Evolutionary conservation across 192 early-diverging fungal genomes (phyloP), one percentile per base, ranked within the genome.

Genomic region (Entomortierella chlamydospora): DNA sequence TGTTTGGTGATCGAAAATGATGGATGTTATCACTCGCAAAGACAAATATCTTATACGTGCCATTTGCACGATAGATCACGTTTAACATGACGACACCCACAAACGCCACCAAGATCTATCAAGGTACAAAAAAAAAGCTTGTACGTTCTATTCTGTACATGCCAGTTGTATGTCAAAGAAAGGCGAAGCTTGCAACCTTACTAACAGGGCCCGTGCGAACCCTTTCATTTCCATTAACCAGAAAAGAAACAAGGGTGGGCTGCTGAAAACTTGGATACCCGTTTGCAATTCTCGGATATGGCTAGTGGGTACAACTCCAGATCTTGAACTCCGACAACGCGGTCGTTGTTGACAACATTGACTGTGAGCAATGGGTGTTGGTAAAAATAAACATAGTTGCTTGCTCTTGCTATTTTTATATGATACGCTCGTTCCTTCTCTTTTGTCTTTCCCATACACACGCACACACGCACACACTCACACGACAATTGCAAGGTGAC

Each of bases 221-320:
- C 45, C 2, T 20, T 47, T 47, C 20, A 12, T 20, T 47, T 47
- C 15, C 15, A 11, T 47, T 47, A 11, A 12, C 15, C 45, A 37
- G 4, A 7, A 10, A 7, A 37, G 25, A 22, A 1, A 17, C n/a
- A 13, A 65, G 64, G 64, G 2, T 70, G 68, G 6, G 30, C 68
- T 0, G 15, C 57, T 0, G 57, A 60, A 11, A 13, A n/a, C n/a
- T 70, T 17, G 58, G 58, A 18, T 70, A 50, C 29, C n/a, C 57
- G 68, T 0, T 57, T 70, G n/a, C 68, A 61, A 28, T 70, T 41
- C 51, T 70, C 68, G 2, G 68, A 70, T 39, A 25, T 70, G 33
- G 68, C 68, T 17, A 58, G 51, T 70, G 58, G 58, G 68, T 70
- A 2, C 58, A 70, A 26, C 58, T 70, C 1, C 68, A 70, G 28